Evolutionary conservation across 805 yeast genomes (phyloP).

Genomic region (Ogataea corticis): DNA sequence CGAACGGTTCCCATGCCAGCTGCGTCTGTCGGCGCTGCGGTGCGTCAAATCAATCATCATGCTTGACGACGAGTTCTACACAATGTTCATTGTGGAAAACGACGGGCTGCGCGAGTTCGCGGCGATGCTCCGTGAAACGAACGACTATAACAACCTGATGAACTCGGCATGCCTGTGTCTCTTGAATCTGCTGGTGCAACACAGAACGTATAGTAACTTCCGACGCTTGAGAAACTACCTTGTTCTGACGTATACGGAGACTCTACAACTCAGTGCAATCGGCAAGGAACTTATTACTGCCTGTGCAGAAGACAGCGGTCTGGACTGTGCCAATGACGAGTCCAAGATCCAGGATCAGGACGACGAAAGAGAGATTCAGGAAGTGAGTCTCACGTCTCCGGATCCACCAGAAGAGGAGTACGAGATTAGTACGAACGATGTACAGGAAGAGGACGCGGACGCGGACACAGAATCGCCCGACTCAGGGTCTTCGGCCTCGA

Average conservation of each 20-base stretch:
- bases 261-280: constrained; percentile 19
- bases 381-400: constrained; percentile 24
- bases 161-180: constrained; percentile 78
- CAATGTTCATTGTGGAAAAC: constrained; percentile 54
- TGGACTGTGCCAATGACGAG: constrained; percentile 24
- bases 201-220: constrained; percentile 21
- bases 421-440: constrained; percentile 6
- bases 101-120: constrained; percentile 54
- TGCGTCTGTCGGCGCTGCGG: constrained; percentile 67
- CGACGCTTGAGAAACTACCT: constrained; percentile 24
- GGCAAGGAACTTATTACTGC: constrained; percentile 22
- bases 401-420: constrained; percentile 18
- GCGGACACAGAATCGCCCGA: not conserved
- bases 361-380: constrained; percentile 17
- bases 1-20: constrained; percentile 45
- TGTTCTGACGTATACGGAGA: constrained; percentile 15
- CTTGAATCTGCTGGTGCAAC: constrained; percentile 23
- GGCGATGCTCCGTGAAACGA: constrained; percentile 47
- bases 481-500: not conserved
- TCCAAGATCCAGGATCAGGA: constrained; percentile 26
- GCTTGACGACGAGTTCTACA: constrained; percentile 63
- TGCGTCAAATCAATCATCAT: constrained; percentile 63
- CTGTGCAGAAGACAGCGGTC: constrained; percentile 1
- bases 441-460: constrained; percentile 1
- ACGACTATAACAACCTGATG: constrained; percentile 57